Evolutionary conservation across 441 rosid genomes (phyloP), one percentile per base, ranked within the genome.

Genomic region (Codiaeum variegatum): DNA sequence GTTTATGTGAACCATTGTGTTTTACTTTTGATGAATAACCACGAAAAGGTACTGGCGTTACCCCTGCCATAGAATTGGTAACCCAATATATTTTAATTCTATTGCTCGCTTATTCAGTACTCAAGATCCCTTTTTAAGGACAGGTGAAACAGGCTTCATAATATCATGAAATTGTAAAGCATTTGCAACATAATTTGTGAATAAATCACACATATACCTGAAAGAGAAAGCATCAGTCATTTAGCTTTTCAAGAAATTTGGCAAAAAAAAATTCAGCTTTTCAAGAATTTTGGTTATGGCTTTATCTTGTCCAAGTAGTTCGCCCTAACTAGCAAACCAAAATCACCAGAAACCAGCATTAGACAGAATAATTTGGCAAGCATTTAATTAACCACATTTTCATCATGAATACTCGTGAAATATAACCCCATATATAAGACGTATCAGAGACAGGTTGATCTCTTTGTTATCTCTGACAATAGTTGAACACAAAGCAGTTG

Each of bases 381-480:
- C 72, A 52, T 67, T 24, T 51, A 19, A 67, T 32, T 15, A 61
- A 32, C 42, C 21, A 36, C 28, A 51, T 18, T 31, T 10, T 31
- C 40, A 67, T 4, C 44, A 9, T 47, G 16, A 67, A 12, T 19
- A 66, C 9, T 19, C 31, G 3, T 34, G 32, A 34, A 32, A 54
- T 28, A 54, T 56, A 24, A 23, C 52, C 15, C 38, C 42, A 31
- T 16, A 29, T 9, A 31, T 42, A 19, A 47, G 40, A 24, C 11
- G 21, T 60, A 52, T 64, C 23, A n/a, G 56, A 73, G 64, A 64
- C 46, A 4, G 42, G 19, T 63, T 18, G 62, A 29, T 61, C 65
- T 31, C 49, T 18, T n/a, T 3, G 7, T 18, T 42, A 49, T 36
- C 64, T 18, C 18, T 5, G 36, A 60, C 19, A 31, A 29, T 6